Conservation (phyloP, 495 filamentous ascomycete genomes). For the Hypoxylon fuscum region DNA sequence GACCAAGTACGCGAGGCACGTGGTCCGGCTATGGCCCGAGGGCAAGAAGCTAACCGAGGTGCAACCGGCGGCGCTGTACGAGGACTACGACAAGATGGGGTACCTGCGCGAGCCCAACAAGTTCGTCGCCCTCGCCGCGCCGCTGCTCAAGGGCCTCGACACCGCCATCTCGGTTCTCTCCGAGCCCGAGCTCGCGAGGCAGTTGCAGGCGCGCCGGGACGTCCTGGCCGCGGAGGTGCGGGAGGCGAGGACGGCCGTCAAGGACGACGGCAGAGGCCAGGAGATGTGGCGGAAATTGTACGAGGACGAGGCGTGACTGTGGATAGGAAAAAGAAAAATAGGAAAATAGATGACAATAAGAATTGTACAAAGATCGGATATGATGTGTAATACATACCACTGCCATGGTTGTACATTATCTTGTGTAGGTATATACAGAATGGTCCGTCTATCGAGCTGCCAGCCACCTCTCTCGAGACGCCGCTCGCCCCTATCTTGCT, state of each 20-base stretch:
- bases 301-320: conserved; percentile 11
- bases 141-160: conserved; percentile 53
- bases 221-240: conserved; percentile 41
- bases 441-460: conserved; percentile 10
- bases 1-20: conserved; percentile 45
- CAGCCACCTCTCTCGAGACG: conserved; percentile 6
- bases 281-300: conserved; percentile 27
- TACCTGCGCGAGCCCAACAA: conserved; percentile 42
- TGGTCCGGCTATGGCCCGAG: conserved; percentile 50
- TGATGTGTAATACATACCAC: conserved; percentile 25
- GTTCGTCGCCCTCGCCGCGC: conserved; percentile 41
- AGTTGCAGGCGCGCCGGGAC: conserved; percentile 42
- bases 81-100: conserved; percentile 10
- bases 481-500: background rate
- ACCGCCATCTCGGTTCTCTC: conserved; percentile 49
- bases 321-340: conserved; percentile 14
- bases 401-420: conserved; percentile 13
- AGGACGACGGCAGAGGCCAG: background rate
- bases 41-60: conserved; percentile 42
- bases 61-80: conserved; percentile 42
- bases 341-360: no score
- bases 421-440: conserved; percentile 35
- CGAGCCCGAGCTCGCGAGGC: conserved; percentile 44
- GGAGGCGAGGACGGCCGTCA: conserved; percentile 16
- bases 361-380: conserved; percentile 1